phyloP scores from a whole-genome alignment of 305 asterid genomes.

The Caryopteris hybrid region DNA sequence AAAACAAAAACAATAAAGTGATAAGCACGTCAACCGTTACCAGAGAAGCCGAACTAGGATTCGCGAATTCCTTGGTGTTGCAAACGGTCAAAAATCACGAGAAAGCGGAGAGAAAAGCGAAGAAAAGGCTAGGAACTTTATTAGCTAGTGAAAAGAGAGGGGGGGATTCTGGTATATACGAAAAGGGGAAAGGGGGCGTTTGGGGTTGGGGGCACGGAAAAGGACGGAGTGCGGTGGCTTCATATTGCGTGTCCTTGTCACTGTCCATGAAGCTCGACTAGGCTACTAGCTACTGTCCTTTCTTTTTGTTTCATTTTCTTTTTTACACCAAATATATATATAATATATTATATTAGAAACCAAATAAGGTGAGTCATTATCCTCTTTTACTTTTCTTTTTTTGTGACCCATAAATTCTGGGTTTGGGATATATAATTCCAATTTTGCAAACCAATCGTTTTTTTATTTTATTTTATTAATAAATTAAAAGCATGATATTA shows the following conservation, averaged over 20 bases:
- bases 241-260: conserved; percentile 33
- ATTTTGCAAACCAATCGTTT: too few relatives aligned
- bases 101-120: conserved; percentile 4
- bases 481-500: too few relatives aligned
- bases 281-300: conserved; percentile 21
- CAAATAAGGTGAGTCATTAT: background rate
- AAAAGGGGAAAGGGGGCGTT: conserved; percentile 9
- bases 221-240: conserved; percentile 14
- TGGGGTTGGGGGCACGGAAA: conserved; percentile 12
- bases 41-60: conserved; percentile 7
- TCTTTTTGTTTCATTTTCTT: background rate
- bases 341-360: background rate
- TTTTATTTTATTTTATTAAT: too few relatives aligned
- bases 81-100: conserved; percentile 9
- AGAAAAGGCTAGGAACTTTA: conserved; percentile 13
- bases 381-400: background rate
- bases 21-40: conserved; percentile 19
- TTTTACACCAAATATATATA: background rate
- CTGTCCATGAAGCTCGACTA: conserved; percentile 4
- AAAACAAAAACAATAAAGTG: background rate
- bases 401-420: background rate
- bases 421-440: background rate
- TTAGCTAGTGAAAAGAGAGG: background rate
- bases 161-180: conserved; percentile 44
- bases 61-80: conserved; percentile 18